Evolutionary conservation across 2,329 filamentous ascomycete species (phyloP).

Genomic region (Sclerotiophoma versabilis): DNA sequence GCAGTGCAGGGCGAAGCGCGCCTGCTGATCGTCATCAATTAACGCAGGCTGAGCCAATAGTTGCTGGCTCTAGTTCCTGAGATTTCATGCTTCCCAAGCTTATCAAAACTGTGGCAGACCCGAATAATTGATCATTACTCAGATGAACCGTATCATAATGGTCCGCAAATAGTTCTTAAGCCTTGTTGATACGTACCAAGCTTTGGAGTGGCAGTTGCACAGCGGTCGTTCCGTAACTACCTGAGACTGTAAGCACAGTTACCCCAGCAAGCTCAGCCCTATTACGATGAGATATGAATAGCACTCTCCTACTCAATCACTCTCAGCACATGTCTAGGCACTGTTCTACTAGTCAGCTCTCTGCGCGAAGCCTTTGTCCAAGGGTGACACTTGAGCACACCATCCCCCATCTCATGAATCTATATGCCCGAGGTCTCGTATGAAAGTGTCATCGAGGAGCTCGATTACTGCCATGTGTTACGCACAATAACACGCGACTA

Average conservation of each 20-base stretch:
- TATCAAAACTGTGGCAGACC: background rate
- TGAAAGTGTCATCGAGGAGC: background rate
- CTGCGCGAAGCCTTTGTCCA: background rate
- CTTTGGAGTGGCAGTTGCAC: background rate
- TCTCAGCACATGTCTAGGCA: background rate
- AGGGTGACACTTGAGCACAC: background rate
- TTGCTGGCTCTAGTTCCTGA: background rate
- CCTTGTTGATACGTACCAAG: background rate
- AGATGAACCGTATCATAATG: background rate
- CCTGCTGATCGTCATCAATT: constrained; percentile 24
- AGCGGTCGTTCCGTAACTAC: background rate
- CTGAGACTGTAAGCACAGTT: background rate
- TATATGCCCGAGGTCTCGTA: background rate
- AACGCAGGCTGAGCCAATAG: constrained; percentile 4
- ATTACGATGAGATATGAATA: background rate
- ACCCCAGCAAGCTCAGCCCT: background rate
- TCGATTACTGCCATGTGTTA: constrained; percentile 1
- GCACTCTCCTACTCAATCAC: background rate
- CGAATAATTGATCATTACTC: background rate
- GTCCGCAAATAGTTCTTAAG: background rate
- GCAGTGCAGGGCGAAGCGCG: constrained; percentile 16
- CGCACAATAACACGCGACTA: background rate
- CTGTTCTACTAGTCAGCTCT: constrained; percentile 3
- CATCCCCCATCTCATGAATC: too few species aligned
- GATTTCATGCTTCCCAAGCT: background rate